A percentile compares a stretch with the other conserved stretches of the same genome.
Conservation (phyloP, 2,329 filamentous ascomycete species). For the Exophiala bonariae region DNA sequence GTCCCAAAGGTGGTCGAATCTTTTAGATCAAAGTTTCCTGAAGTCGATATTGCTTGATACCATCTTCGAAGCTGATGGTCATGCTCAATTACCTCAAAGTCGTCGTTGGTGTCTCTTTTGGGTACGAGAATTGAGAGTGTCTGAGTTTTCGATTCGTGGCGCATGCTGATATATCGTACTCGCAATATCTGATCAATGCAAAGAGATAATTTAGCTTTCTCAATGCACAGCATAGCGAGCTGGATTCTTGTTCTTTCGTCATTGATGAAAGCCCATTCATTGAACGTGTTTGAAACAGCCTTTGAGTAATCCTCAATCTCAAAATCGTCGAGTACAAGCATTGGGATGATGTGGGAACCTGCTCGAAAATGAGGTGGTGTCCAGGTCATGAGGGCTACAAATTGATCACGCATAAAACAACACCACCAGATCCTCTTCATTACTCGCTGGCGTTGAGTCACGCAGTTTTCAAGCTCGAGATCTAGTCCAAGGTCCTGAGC, state of each 20-base stretch:
- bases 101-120: slow-evolving; percentile 80
- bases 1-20: background rate
- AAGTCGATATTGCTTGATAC: slow-evolving; percentile 55
- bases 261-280: slow-evolving; percentile 4
- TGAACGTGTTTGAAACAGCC: slow-evolving; percentile 63
- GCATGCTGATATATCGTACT: slow-evolving; percentile 8
- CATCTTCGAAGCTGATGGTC: slow-evolving; percentile 77
- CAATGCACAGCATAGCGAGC: slow-evolving; percentile 14
- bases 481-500: slow-evolving; percentile 92
- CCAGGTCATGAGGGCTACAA: slow-evolving; percentile 90
- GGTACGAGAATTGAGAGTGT: slow-evolving; percentile 64
- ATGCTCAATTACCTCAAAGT: slow-evolving; percentile 74
- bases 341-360: slow-evolving; percentile 44
- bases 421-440: slow-evolving; percentile 99
- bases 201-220: slow-evolving; percentile 12
- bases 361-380: slow-evolving; percentile 88
- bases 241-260: background rate
- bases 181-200: slow-evolving; percentile 12
- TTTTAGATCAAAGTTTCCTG: slow-evolving; percentile 3
- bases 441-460: slow-evolving; percentile 69
- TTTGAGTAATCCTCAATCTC: slow-evolving; percentile 3
- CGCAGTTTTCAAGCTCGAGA: slow-evolving; percentile 79
- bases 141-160: slow-evolving; percentile 3
- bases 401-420: slow-evolving; percentile 88
- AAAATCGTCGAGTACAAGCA: slow-evolving; percentile 36